Evolutionary conservation across 139 green algal genomes (phyloP).

Genomic region (Volvox africanus): DNA sequence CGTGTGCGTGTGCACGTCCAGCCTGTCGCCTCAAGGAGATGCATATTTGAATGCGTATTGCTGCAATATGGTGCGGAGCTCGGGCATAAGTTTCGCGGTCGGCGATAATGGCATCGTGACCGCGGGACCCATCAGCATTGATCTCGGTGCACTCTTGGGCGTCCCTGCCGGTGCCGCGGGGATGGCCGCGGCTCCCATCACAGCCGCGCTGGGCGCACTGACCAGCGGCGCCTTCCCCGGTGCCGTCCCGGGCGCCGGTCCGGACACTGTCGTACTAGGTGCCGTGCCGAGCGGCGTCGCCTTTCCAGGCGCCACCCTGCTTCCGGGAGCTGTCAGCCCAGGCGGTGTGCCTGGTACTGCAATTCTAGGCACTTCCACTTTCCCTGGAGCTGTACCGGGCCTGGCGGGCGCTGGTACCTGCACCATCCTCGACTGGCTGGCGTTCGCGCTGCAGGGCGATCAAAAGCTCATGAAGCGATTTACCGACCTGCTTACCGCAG

Average conservation of each 20-base stretch:
- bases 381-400: too few relatives aligned
- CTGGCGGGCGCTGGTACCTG: neutral
- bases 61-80: neutral
- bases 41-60: conserved; percentile 12
- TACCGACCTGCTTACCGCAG: neutral
- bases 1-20: neutral
- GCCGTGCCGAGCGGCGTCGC: neutral
- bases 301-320: too few relatives aligned
- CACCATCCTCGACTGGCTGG: conserved; percentile 12
- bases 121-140: neutral
- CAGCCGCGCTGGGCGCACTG: neutral
- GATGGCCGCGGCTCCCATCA: neutral
- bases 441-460: conserved; percentile 7
- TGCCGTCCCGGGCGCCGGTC: neutral
- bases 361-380: too few relatives aligned
- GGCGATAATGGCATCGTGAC: neutral
- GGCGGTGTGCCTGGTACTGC: too few relatives aligned
- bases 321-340: too few relatives aligned
- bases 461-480: neutral
- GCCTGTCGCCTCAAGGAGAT: neutral
- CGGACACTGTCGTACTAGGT: neutral
- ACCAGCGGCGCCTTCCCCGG: neutral
- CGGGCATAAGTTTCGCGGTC: neutral
- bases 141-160: neutral
- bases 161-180: neutral